Evolutionary conservation across 768 basidiomycete genomes (phyloP), one percentile per base, ranked within the genome.

Genomic region (Flagelloscypha sp.): DNA sequence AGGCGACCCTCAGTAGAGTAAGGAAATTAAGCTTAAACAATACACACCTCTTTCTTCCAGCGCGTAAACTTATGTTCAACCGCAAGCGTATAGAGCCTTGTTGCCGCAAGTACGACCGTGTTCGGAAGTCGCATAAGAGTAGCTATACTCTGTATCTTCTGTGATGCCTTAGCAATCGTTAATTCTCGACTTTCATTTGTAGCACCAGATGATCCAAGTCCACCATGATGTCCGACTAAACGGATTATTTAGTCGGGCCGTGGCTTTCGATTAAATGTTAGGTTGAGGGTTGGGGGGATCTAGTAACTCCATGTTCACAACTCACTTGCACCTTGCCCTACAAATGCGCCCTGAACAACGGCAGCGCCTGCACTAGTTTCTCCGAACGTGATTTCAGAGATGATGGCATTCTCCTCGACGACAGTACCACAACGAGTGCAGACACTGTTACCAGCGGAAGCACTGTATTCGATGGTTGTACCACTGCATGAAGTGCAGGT

Each of bases 381-480:
- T n/a, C 90, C 89, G 47, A 99, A 99, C 1, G 80, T 78, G 37
- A 99, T 76, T 54, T 99, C 95, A 43, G 82, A 85, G 7, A 97
- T 88, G 41, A 98, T 90, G 2, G 83, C 77, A 50, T 89, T 92
- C 58, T 95, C 88, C 59, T 94, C 89, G 7, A 94, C 68, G 12
- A 98, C 90, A 6, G 81, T 84, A 30, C 88, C 89, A 48, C 93
- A 97, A 46, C 72, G 65, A 1, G 83, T 73, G 47, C 89, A 93
- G 52, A 88, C 84, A 5, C 84, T 84, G 44, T 85, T 85, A 7
- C 87, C 87, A 5, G 84, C 84, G 9, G 84, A 78, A 21, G 78
- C 63, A 56, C 88, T 84, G 54, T 88, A 88, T 53, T 87, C 85
- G 44, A 89, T 87, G 10, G 85, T 79, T 0, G 79, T 81, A 4